A percentile compares a stretch with the other conserved stretches of the same genome.
Evolutionary conservation across 2,329 filamentous ascomycete genomes (phyloP).

Genomic region (Venturia pyrina): DNA sequence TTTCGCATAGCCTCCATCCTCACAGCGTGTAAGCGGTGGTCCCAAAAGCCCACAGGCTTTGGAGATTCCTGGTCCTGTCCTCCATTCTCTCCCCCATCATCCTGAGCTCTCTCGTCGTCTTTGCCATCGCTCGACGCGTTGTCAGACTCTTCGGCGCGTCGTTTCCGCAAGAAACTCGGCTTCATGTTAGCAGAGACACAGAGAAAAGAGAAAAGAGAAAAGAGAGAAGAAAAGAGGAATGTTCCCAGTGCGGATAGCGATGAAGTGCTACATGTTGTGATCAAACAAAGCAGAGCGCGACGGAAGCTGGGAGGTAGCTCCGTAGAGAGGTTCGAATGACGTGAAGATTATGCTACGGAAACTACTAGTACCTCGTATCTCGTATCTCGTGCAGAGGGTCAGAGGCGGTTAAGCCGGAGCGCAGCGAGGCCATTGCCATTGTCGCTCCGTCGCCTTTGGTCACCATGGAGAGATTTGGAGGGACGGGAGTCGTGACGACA

Average conservation of each 20-base stretch:
- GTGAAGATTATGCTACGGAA: not conserved
- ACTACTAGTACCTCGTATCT: not conserved
- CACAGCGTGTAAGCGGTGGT: slow-evolving; percentile 29
- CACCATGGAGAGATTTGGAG: not conserved
- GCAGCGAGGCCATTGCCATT: not conserved
- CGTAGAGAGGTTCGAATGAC: not conserved
- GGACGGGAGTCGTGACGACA: not conserved
- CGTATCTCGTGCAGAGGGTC: too few species aligned
- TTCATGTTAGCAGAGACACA: not conserved
- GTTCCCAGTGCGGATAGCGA: not conserved
- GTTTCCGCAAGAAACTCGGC: not conserved
- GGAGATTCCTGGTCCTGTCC: slow-evolving; percentile 14
- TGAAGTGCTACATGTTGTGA: not conserved
- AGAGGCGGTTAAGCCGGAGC: not conserved
- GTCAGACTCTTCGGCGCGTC: not conserved
- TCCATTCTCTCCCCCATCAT: slow-evolving; percentile 3
- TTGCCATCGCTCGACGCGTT: slow-evolving; percentile 3
- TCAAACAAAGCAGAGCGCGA: not conserved
- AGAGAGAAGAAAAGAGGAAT: too few species aligned
- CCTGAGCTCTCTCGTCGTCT: not conserved
- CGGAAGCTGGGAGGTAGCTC: too few species aligned
- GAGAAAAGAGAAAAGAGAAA: not conserved
- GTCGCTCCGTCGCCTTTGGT: not conserved
- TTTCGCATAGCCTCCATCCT: slow-evolving; percentile 30
- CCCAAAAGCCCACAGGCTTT: slow-evolving; percentile 36